Evolutionary conservation across 306 rosid genomes (phyloP).

Genomic region (Cucumis hystrix): DNA sequence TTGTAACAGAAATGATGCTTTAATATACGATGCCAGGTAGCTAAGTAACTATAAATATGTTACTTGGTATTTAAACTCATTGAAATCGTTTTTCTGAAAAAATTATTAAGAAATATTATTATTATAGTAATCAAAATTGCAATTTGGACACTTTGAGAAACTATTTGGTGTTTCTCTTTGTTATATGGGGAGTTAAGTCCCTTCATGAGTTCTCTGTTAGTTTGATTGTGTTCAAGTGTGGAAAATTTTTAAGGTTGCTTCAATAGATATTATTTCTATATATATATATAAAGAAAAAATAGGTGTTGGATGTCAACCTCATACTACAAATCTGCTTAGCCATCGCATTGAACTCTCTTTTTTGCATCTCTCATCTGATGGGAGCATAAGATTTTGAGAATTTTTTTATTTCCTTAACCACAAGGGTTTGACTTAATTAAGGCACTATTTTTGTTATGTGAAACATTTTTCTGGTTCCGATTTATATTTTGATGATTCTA

Average conservation of each 20-base stretch:
- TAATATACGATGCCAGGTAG: neutral
- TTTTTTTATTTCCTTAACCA: neutral
- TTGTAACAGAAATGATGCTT: neutral
- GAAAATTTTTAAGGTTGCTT: neutral
- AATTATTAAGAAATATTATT: neutral
- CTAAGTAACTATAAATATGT: neutral
- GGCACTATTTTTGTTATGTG: neutral
- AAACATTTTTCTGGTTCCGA: neutral
- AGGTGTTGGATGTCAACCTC: neutral
- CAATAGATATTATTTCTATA: neutral
- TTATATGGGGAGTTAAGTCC: neutral
- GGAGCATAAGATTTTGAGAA: neutral
- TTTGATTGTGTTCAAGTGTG: neutral
- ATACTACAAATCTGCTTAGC: neutral
- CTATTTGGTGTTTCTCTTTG: neutral
- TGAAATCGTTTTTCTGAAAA: neutral
- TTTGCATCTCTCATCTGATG: neutral
- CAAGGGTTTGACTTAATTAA: neutral
- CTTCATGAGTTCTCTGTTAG: neutral
- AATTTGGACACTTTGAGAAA: neutral
- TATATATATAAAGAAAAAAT: neutral
- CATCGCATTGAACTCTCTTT: neutral
- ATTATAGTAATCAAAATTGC: neutral
- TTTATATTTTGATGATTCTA: neutral
- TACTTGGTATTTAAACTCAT: neutral